Conservation (phyloP, 2,329 filamentous ascomycete species). For the Epichloe scottii region DNA sequence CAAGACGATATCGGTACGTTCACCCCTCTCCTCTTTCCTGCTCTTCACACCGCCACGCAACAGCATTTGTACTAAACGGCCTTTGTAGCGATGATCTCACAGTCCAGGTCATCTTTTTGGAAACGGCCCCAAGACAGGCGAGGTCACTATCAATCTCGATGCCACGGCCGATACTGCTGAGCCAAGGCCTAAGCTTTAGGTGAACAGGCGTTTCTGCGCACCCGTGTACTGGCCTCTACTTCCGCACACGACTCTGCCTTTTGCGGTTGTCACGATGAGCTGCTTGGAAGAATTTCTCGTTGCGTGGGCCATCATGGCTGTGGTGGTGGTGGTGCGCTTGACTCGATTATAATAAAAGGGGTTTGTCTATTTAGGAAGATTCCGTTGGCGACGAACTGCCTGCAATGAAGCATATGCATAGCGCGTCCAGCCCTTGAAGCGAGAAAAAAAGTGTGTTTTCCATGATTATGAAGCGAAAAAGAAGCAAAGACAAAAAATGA, state of each 20-base stretch:
- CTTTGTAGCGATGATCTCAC: constrained; percentile 72
- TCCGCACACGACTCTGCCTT: neutral
- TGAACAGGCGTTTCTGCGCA: neutral
- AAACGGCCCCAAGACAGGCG: constrained; percentile 61
- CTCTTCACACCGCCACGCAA: neutral
- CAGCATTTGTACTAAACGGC: neutral
- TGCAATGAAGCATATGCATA: neutral
- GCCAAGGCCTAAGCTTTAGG: constrained; percentile 28
- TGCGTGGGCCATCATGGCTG: neutral
- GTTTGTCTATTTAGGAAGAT: neutral
- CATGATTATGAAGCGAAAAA: neutral
- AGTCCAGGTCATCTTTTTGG: constrained; percentile 99
- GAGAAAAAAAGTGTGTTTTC: neutral
- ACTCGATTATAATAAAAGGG: neutral
- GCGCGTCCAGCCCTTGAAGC: neutral
- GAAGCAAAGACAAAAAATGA: neutral
- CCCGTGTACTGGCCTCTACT: neutral
- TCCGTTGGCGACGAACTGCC: neutral
- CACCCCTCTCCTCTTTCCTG: neutral
- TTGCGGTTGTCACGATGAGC: neutral
- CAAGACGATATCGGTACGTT: constrained; percentile 69
- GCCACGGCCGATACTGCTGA: constrained; percentile 49
- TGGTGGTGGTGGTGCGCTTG: neutral
- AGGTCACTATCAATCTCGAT: constrained; percentile 73
- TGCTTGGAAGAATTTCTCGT: neutral